Evolutionary conservation across 495 filamentous ascomycete species (phyloP).

Genomic region (Tirmania nivea): DNA sequence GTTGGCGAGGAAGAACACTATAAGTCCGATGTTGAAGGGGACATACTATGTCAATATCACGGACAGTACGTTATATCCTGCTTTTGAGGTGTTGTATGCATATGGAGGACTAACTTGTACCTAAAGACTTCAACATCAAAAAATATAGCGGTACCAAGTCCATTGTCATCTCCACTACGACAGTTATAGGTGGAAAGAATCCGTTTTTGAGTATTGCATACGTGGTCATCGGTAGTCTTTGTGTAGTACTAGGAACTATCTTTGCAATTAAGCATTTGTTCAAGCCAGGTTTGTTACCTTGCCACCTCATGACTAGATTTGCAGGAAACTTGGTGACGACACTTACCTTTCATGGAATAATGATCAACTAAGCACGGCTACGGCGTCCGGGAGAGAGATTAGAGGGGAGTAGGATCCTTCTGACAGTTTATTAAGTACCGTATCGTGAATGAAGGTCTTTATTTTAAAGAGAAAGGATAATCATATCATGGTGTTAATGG

Average conservation of each 20-base stretch:
- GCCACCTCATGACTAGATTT: too few species aligned
- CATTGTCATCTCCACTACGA: slow-evolving; percentile 79
- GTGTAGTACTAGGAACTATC: slow-evolving; percentile 62
- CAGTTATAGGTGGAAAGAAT: slow-evolving; percentile 84
- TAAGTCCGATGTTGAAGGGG: slow-evolving; percentile 39
- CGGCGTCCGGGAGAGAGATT: slow-evolving; percentile 14
- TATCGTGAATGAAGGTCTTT: too few species aligned
- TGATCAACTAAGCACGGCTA: slow-evolving; percentile 42
- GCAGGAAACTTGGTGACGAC: slow-evolving; percentile 85
- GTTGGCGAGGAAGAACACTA: slow-evolving; percentile 60
- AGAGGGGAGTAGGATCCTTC: not conserved
- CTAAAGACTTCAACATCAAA: slow-evolving; percentile 52
- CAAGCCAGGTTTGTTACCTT: slow-evolving; percentile 30
- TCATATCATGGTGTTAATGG: too few species aligned
- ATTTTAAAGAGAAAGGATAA: too few species aligned
- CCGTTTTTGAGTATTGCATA: slow-evolving; percentile 94
- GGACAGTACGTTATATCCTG: slow-evolving; percentile 36
- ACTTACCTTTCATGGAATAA: slow-evolving; percentile 97
- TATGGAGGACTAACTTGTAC: slow-evolving; percentile 8
- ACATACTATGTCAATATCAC: slow-evolving; percentile 50
- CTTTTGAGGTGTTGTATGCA: not conserved
- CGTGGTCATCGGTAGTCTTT: slow-evolving; percentile 79
- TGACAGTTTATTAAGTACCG: too few species aligned
- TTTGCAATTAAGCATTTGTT: slow-evolving; percentile 82
- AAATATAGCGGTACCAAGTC: slow-evolving; percentile 82